Base-by-base conservation (phyloP, 441 rosid species). In the Pelargonium cotyledonis region DNA sequence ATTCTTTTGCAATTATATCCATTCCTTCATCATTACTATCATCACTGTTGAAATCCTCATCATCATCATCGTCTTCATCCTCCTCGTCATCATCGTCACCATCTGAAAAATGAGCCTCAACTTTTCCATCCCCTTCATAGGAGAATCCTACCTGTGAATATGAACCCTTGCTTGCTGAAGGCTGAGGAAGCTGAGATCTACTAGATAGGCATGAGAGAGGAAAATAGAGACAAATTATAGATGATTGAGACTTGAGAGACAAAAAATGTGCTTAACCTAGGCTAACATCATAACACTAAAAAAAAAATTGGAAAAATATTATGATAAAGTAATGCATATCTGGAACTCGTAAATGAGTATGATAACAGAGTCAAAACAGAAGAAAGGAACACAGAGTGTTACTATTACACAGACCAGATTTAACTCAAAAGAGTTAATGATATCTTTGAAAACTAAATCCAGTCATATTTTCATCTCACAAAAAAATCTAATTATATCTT, bases 61-160 rank as follows among this genome's bases (percentile, higher is more conserved):
- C 96, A 5, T 94, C 96, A 0, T 86, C 96, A 43, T 85, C 90
- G 0, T 88, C 96, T 0, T 88, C 92, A 0, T 85, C 96, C 5
- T 88, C 94, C 4, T 76, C 93, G n/a, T 87, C 92, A 62, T 85
- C 91, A 8, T 84, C 90, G 0, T 82, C 87, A 0, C 65, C 82
- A 71, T 85, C 96, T 46, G 89, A 81, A 40, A 76, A 69, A 7
- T 82, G 80, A 21, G 78, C 62, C 76, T 85, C 92, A 76, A 76
- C 92, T 69, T 86, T 95, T 57, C 82, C 86, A 68, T 73, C 84
- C 16, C 86, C 95, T 73, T 79, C 86, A 80, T 95, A 95, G 41
- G 95, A 95, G 79, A 90, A 95, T 4, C 89, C 97, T 68, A 95
- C 97, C 82, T 92, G 94, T 10, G 99, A 91, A 72, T 95, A 95